Base-by-base conservation (phyloP, 306 rosid species). In the Betula pendula region DNA sequence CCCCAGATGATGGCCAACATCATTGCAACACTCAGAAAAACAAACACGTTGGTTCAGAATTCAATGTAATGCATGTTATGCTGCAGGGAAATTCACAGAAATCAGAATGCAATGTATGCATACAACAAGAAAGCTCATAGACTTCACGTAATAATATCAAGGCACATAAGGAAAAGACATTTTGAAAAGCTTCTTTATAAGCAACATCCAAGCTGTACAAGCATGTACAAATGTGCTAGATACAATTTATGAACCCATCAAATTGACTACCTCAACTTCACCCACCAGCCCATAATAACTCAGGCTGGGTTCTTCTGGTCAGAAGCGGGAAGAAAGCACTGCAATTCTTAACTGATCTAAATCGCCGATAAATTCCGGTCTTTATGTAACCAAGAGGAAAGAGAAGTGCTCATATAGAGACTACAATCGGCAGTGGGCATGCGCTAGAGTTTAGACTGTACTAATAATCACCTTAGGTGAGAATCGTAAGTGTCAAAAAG, bases 401-500 rank as follows among this genome's bases (percentile, higher is more conserved):
- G 15, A 78, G 49, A 83, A 82, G 77, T 69, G 76, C 48, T 52
- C 87, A 78, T 76, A 84, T 77, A 77, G 70, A 74, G 80, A 81
- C 82, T 80, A 80, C 84, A 76, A 69, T 66, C 67, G 60, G 59
- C n/a, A 17, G 69, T 76, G 38, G 79, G 63, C 63, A 10, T 24
- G 13, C 20, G 42, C n/a, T 50, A 16, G 22, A 17, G 56, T 78
- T 87, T 76, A 55, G 83, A 52, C 76, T 55, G 82, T 50, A 77
- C 84, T 56, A 68, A 80, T 86, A 68, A 80, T 86, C 80, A 86
- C 80, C 91, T 89, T 69, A 92, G 74, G 84, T 94, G 98, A 70
- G 98, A 89, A 78, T 94, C 97, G 22, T 90, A 92, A 13, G 88
- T 44, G 56, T 94, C 96, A 70, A 92, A 92, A 74, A 92, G 90